Evolutionary conservation across 2,329 filamentous ascomycete genomes (phyloP).

Genomic region (Aureobasidium namibiae): DNA sequence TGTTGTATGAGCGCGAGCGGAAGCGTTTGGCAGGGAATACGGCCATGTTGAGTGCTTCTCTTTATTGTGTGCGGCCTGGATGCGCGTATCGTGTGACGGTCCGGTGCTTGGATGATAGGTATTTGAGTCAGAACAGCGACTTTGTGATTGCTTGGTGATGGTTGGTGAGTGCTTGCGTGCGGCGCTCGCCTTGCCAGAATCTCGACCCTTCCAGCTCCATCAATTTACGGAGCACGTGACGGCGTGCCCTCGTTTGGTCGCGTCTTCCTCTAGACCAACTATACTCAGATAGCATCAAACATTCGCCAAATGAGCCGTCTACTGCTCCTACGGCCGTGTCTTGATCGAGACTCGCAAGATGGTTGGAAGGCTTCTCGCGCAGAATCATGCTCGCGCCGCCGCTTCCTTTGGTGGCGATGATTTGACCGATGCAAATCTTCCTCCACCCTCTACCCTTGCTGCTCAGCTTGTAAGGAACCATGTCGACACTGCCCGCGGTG

Average conservation of each 20-base stretch:
- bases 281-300: background rate
- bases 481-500: slow-evolving; percentile 38
- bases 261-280: slow-evolving; percentile 5
- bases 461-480: slow-evolving; percentile 79
- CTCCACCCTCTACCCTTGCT: slow-evolving; percentile 70
- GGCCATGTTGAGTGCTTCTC: slow-evolving; percentile 21
- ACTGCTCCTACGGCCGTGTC: background rate
- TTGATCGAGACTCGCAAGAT: slow-evolving; percentile 10
- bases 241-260: background rate
- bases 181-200: background rate
- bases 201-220: background rate
- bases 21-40: slow-evolving; percentile 41
- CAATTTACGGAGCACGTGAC: slow-evolving; percentile 1
- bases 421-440: slow-evolving; percentile 21
- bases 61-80: background rate
- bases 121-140: background rate
- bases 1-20: slow-evolving; percentile 51
- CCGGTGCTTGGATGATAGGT: background rate
- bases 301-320: background rate
- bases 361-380: slow-evolving; percentile 14
- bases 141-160: background rate
- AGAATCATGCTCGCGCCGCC: slow-evolving; percentile 16
- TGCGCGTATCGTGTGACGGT: background rate
- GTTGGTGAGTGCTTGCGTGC: background rate
- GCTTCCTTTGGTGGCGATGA: slow-evolving; percentile 20